These are phyloP conservation scores for Boletus edulis DNA, from an alignment of 768 basidiomycete species.

Conservation along the genomic window DNA sequence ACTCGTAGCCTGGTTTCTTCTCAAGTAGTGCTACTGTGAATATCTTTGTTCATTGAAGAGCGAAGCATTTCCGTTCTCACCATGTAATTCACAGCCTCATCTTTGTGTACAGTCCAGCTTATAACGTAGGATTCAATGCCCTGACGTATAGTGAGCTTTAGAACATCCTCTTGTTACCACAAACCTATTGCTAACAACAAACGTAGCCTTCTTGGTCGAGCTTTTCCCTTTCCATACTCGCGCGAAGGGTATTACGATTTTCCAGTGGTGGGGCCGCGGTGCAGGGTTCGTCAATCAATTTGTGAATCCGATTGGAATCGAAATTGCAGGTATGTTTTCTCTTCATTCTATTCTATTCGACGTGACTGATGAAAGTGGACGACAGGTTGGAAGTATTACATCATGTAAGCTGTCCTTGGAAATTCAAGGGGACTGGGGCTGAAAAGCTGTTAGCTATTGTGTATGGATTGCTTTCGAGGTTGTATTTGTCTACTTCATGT, in stretches of 20 bases:
- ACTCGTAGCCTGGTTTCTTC: constrained; percentile 7
- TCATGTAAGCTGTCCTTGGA: background rate
- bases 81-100: constrained; percentile 3
- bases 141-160: constrained; percentile 2
- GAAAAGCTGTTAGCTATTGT: background rate
- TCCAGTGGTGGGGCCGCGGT: constrained; percentile 55
- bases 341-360: background rate
- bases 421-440: background rate
- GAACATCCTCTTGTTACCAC: background rate
- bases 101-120: background rate
- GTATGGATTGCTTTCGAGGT: background rate
- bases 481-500: background rate
- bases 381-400: background rate
- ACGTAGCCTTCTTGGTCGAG: constrained; percentile 60
- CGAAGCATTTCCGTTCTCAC: background rate
- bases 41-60: background rate
- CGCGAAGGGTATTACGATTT: constrained; percentile 58
- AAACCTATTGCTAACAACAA: background rate
- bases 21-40: constrained; percentile 10
- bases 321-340: constrained; percentile 3
- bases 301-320: constrained; percentile 18
- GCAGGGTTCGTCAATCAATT: constrained; percentile 14
- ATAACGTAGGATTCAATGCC: constrained; percentile 2
- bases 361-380: background rate
- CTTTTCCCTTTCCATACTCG: constrained; percentile 64